Evolutionary conservation across 108 stramenopile genomes (phyloP).

Genomic region (Nitzschia sp.): DNA sequence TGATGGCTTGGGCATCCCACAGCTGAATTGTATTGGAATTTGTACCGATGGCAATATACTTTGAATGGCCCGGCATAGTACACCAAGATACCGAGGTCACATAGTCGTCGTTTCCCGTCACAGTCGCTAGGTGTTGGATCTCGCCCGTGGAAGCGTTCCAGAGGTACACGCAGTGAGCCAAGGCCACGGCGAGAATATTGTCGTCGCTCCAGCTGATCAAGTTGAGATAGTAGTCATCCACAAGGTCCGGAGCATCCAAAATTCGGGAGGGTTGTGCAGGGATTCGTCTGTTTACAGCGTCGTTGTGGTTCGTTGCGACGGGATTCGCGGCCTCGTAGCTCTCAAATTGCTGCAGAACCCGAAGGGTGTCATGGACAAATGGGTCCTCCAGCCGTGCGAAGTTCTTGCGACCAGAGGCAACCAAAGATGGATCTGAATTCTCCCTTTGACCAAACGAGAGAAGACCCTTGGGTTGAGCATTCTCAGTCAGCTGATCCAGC

Average conservation of each 20-base stretch:
- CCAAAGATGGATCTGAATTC: conserved; percentile 5
- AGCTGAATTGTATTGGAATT: conserved; percentile 70
- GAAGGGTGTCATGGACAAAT: conserved; percentile 48
- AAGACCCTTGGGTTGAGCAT: conserved; percentile 34
- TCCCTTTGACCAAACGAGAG: conserved; percentile 26
- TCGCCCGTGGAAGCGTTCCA: conserved; percentile 97
- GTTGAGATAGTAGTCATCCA: conserved; percentile 99
- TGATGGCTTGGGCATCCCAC: conserved; percentile 77
- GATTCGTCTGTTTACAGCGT: conserved; percentile 71
- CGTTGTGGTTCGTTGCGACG: not conserved
- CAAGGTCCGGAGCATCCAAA: conserved; percentile 97
- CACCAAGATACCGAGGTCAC: conserved; percentile 97
- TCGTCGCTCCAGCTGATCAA: conserved; percentile 92
- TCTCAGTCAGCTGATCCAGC: conserved; percentile 49
- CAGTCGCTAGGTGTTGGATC: conserved; percentile 89
- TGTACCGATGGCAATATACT: conserved; percentile 93
- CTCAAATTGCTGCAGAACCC: conserved; percentile 39
- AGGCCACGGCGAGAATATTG: conserved; percentile 96
- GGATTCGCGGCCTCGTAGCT: conserved; percentile 21
- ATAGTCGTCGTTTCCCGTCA: conserved; percentile 89
- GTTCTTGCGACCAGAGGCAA: not conserved
- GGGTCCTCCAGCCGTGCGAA: conserved; percentile 34
- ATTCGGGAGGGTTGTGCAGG: conserved; percentile 94
- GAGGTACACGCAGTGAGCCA: conserved; percentile 96
- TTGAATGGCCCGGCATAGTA: conserved; percentile 67